A percentile compares a stretch with the other conserved stretches of the same genome.
Conservation (phyloP, 2,329 filamentous ascomycete genomes). For the Daldinia sp. region DNA sequence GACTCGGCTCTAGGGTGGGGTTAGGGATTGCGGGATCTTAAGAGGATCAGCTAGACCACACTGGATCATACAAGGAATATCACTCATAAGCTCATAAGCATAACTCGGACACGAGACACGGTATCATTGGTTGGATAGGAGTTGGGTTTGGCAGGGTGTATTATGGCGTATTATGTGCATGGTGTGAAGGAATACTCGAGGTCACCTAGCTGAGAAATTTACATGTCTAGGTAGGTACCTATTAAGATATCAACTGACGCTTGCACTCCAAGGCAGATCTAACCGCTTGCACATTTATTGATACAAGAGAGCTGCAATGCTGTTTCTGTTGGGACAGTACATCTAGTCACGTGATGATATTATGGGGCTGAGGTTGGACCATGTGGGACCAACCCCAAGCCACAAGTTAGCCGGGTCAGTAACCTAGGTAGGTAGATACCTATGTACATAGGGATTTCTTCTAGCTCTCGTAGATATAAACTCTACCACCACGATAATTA, state of each 20-base stretch:
- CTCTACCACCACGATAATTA: too few species aligned
- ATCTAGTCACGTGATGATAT: too few species aligned
- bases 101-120: conserved; percentile 26
- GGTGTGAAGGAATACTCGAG: conserved; percentile 15
- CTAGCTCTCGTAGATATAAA: too few species aligned
- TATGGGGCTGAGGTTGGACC: too few species aligned
- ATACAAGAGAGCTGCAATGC: conserved; percentile 7
- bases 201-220: conserved; percentile 20
- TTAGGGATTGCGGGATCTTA: conserved; percentile 66
- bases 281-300: conserved; percentile 7
- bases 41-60: conserved; percentile 30
- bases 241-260: conserved; percentile 35
- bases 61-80: conserved; percentile 9
- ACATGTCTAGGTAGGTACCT: conserved; percentile 14
- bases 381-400: too few species aligned
- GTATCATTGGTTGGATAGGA: conserved; percentile 35
- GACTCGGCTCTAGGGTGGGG: conserved; percentile 58
- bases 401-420: too few species aligned
- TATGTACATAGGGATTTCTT: too few species aligned
- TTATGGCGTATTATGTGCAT: conserved; percentile 5
- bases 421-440: too few species aligned
- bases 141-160: conserved; percentile 31
- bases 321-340: neutral
- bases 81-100: conserved; percentile 31
- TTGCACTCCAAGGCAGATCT: conserved; percentile 8